A percentile compares a stretch with the other conserved stretches of the same genome.
Evolutionary conservation across 2,329 filamentous ascomycete genomes (phyloP).

Genomic region (Berkeleyomyces rouxiae): DNA sequence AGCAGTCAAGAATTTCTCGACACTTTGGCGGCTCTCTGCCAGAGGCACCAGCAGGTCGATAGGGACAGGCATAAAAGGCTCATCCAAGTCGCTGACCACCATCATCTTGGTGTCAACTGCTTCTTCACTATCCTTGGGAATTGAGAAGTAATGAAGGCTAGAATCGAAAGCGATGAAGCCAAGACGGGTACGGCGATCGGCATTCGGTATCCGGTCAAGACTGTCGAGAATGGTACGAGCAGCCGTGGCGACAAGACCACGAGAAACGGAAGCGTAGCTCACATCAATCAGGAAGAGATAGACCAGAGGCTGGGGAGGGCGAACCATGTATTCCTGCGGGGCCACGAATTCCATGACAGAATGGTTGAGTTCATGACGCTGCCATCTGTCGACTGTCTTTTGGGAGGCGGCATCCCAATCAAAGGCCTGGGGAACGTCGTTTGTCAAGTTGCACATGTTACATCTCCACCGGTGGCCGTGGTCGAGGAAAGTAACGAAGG

Average conservation of each 20-base stretch:
- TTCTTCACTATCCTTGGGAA: slow-evolving; percentile 76
- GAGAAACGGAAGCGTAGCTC: slow-evolving; percentile 77
- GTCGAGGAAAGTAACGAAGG: slow-evolving; percentile 89
- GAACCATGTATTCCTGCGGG: slow-evolving; percentile 98
- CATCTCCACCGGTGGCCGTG: slow-evolving; percentile 96
- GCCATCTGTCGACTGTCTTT: slow-evolving; percentile 82
- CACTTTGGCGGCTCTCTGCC: slow-evolving; percentile 73
- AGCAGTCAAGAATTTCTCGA: slow-evolving; percentile 80
- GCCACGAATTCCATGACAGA: slow-evolving; percentile 96
- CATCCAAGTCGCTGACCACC: slow-evolving; percentile 85
- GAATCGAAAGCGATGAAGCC: slow-evolving; percentile 94
- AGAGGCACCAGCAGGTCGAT: slow-evolving; percentile 81
- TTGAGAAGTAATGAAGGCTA: slow-evolving; percentile 87
- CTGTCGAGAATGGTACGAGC: slow-evolving; percentile 90
- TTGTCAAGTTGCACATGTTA: slow-evolving; percentile 98
- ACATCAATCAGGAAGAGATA: slow-evolving; percentile 94
- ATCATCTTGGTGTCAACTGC: slow-evolving; percentile 77
- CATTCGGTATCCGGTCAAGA: slow-evolving; percentile 93
- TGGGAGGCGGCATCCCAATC: slow-evolving; percentile 93
- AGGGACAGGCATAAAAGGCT: slow-evolving; percentile 90
- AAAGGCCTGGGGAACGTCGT: slow-evolving; percentile 97
- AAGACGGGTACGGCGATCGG: slow-evolving; percentile 76
- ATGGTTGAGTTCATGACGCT: slow-evolving; percentile 83
- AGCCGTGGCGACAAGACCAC: slow-evolving; percentile 77
- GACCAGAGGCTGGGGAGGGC: slow-evolving; percentile 84